Evolutionary conservation across 495 filamentous ascomycete species (phyloP).

Genomic region (Bathelium albidoporum): DNA sequence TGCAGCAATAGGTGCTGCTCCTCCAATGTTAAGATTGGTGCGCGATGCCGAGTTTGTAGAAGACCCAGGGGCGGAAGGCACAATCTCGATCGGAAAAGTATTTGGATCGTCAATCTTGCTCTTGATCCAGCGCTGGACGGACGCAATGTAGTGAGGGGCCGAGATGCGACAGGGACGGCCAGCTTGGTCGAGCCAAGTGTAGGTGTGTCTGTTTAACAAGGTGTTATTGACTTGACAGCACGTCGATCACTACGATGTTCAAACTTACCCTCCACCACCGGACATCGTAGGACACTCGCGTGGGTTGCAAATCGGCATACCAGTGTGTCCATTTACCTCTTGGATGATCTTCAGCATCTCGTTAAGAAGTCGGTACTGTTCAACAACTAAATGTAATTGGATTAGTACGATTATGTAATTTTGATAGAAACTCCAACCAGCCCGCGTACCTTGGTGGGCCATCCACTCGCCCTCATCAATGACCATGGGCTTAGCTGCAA

Average conservation of each 20-base stretch:
- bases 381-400: slow-evolving; percentile 53
- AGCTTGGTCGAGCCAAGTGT: slow-evolving; percentile 74
- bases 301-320: slow-evolving; percentile 68
- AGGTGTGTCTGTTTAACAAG: slow-evolving; percentile 69
- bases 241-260: neutral
- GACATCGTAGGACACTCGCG: slow-evolving; percentile 82
- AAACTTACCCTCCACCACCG: slow-evolving; percentile 64
- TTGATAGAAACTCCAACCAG: neutral
- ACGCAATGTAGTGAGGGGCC: slow-evolving; percentile 69
- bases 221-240: neutral
- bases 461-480: slow-evolving; percentile 90
- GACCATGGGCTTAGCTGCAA: slow-evolving; percentile 78
- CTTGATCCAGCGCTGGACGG: slow-evolving; percentile 85
- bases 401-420: slow-evolving; percentile 4
- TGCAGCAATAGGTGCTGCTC: slow-evolving; percentile 38
- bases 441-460: slow-evolving; percentile 72
- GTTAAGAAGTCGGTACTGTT: slow-evolving; percentile 78
- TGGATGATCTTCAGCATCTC: slow-evolving; percentile 75
- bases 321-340: slow-evolving; percentile 60
- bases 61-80: slow-evolving; percentile 26
- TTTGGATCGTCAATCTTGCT: slow-evolving; percentile 79
- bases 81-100: slow-evolving; percentile 63
- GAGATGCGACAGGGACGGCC: slow-evolving; percentile 39
- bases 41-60: neutral
- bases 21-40: slow-evolving; percentile 42